phyloP scores from a whole-genome alignment of 2,329 filamentous ascomycete species.

The Stemphylium beticola region DNA sequence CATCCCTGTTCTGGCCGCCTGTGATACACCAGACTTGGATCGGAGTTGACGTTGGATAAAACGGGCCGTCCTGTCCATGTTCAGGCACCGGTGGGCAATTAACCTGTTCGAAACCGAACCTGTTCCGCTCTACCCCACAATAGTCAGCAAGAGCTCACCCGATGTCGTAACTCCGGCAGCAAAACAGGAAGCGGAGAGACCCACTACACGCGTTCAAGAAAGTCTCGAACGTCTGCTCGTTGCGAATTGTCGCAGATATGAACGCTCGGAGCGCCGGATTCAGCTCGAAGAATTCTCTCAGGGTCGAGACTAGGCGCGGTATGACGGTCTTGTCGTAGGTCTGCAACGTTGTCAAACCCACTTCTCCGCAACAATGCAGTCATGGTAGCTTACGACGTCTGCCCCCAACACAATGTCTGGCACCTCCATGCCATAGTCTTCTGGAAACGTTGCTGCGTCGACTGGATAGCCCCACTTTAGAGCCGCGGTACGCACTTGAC shows the following conservation, averaged over 20 bases:
- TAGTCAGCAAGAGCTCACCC: conserved; percentile 41
- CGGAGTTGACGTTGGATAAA: conserved; percentile 66
- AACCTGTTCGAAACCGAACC: conserved; percentile 43
- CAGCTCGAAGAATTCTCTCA: conserved; percentile 66
- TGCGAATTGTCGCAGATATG: conserved; percentile 74
- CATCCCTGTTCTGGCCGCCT: conserved; percentile 24
- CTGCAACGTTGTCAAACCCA: conserved; percentile 43
- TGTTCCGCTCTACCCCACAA: conserved; percentile 50
- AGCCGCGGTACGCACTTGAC: conserved; percentile 58
- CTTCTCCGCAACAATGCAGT: conserved; percentile 11
- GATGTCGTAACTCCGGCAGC: conserved; percentile 24
- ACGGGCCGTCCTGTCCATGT: conserved; percentile 64
- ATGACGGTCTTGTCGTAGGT: conserved; percentile 74
- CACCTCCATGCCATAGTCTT: conserved; percentile 54
- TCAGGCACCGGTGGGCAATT: conserved; percentile 41
- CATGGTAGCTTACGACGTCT: conserved; percentile 63
- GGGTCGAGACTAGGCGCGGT: conserved; percentile 67
- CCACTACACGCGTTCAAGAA: conserved; percentile 67
- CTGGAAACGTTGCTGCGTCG: conserved; percentile 64
- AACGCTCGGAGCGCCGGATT: conserved; percentile 65
- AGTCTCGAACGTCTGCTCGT: conserved; percentile 69
- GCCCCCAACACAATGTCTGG: conserved; percentile 74
- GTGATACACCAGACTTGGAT: conserved; percentile 63
- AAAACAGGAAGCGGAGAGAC: conserved; percentile 43
- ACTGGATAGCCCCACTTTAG: conserved; percentile 70